These are phyloP conservation scores for Hebeloma cylindrosporum DNA, from an alignment of 768 basidiomycete species.

Conservation along the genomic window DNA sequence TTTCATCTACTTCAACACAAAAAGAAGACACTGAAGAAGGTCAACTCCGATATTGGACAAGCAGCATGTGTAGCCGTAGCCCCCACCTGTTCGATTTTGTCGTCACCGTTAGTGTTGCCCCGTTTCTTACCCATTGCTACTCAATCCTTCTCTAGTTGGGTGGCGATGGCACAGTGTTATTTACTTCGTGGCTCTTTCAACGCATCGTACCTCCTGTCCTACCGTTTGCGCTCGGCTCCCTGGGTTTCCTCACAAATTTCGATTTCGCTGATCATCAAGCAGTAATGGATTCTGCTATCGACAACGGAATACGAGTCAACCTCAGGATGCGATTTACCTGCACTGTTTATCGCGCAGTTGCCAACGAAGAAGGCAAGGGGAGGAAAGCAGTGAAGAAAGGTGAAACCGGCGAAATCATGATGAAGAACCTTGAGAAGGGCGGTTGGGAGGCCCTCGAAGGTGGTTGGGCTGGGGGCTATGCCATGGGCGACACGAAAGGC, in stretches of 20 bases:
- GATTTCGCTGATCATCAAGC: constrained; percentile 84
- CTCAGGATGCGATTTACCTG: constrained; percentile 99
- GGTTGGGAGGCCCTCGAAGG: constrained; percentile 98
- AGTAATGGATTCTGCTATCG: constrained; percentile 85
- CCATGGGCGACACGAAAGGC: constrained; percentile 43
- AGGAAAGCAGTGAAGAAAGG: constrained; percentile 89
- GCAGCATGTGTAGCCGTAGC: constrained; percentile 88
- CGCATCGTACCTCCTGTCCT: constrained; percentile 98
- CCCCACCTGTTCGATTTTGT: constrained; percentile 98
- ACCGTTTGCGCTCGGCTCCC: constrained; percentile 93
- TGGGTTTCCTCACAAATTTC: constrained; percentile 97
- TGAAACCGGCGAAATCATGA: constrained; percentile 95
- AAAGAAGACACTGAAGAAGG: constrained; percentile 69
- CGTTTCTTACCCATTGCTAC: constrained; percentile 10
- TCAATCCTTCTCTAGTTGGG: constrained; percentile 63
- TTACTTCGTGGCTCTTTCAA: constrained; percentile 99
- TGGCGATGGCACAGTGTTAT: constrained; percentile 97
- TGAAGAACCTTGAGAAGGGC: constrained; percentile 85
- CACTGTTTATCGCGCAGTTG: constrained; percentile 92
- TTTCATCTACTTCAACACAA: constrained; percentile 44
- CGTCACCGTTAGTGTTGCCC: constrained; percentile 69
- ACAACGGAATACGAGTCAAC: constrained; percentile 94
- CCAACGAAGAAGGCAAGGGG: constrained; percentile 63
- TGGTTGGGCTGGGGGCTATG: constrained; percentile 52
- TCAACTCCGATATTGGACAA: constrained; percentile 96